These are phyloP conservation scores for Penicillium sp. DNA, from an alignment of 2,329 filamentous ascomycete species.

Conservation along the genomic window DNA sequence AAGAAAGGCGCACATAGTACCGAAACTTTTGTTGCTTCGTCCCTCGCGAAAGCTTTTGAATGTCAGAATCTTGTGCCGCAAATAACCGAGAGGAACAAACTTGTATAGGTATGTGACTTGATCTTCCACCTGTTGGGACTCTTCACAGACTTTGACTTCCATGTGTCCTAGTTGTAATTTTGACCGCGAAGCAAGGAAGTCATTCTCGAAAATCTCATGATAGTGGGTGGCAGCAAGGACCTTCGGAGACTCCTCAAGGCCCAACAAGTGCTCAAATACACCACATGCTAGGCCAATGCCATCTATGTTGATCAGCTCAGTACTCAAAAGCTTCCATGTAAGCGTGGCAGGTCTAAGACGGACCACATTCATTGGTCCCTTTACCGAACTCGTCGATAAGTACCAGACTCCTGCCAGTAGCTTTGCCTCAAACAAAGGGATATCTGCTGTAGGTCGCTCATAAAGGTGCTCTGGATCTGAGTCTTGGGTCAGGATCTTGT, in stretches of 20 bases:
- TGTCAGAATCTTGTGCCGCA: neutral
- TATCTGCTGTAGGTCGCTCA: constrained; percentile 86
- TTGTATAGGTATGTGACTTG: constrained; percentile 70
- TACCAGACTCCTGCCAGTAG: constrained; percentile 74
- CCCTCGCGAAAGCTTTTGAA: constrained; percentile 55
- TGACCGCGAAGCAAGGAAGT: constrained; percentile 49
- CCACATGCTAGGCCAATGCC: constrained; percentile 65
- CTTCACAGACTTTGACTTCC: constrained; percentile 52
- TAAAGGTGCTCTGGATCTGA: constrained; percentile 64
- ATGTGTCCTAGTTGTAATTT: constrained; percentile 58
- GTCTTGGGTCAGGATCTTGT: neutral
- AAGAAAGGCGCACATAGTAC: constrained; percentile 56
- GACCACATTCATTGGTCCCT: constrained; percentile 61
- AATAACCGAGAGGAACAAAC: constrained; percentile 22
- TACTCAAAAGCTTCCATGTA: neutral
- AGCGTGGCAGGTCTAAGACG: constrained; percentile 3
- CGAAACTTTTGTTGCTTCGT: constrained; percentile 77
- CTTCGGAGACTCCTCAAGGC: constrained; percentile 54
- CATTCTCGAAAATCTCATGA: constrained; percentile 57
- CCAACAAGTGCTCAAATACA: constrained; percentile 58
- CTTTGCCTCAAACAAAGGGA: constrained; percentile 70
- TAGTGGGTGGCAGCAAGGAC: constrained; percentile 65
- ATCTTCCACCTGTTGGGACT: constrained; percentile 46
- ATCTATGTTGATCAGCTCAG: constrained; percentile 41
- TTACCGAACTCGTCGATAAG: constrained; percentile 92